Conservation (phyloP, 2,329 filamentous ascomycete species). For the Colletotrichum tabaci region DNA sequence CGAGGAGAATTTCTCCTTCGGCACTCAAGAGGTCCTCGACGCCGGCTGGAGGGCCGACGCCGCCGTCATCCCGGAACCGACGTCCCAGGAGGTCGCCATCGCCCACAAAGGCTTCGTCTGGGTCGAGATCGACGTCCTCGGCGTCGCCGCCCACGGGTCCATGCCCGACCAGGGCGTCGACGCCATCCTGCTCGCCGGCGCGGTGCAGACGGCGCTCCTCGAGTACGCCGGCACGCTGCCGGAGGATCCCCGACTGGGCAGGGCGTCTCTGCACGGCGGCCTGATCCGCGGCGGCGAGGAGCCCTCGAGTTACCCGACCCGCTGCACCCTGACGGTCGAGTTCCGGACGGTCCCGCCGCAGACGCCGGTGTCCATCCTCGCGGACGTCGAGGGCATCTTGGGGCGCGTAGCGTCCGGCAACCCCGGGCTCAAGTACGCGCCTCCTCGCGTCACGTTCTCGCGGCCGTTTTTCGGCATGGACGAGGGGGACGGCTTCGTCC, state of each 20-base stretch:
- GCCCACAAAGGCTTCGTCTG: slow-evolving; percentile 67
- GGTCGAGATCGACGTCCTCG: slow-evolving; percentile 59
- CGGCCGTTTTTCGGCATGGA: slow-evolving; percentile 59
- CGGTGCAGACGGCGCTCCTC: slow-evolving; percentile 63
- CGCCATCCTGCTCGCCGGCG: slow-evolving; percentile 63
- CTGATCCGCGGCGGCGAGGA: slow-evolving; percentile 67
- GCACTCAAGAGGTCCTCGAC: slow-evolving; percentile 64
- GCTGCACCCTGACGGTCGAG: slow-evolving; percentile 64
- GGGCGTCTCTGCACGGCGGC: slow-evolving; percentile 62
- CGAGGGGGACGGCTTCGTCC: slow-evolving; percentile 45
- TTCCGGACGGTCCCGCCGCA: slow-evolving; percentile 64
- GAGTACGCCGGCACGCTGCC: slow-evolving; percentile 56
- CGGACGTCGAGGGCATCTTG: slow-evolving; percentile 57
- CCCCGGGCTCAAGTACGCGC: slow-evolving; percentile 56
- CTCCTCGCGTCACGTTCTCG: slow-evolving; percentile 55
- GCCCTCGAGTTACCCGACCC: slow-evolving; percentile 64
- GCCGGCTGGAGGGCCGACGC: slow-evolving; percentile 69
- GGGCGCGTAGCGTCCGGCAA: slow-evolving; percentile 50
- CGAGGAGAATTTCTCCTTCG: slow-evolving; percentile 66
- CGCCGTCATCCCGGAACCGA: slow-evolving; percentile 66
- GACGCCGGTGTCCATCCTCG: slow-evolving; percentile 53
- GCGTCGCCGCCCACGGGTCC: slow-evolving; percentile 60
- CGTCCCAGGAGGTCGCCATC: slow-evolving; percentile 56
- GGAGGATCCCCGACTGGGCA: slow-evolving; percentile 53
- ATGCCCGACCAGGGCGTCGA: slow-evolving; percentile 62